A percentile compares a stretch with the other conserved stretches of the same genome.
Evolutionary conservation across 1,284 basidiomycete species (phyloP).

Genomic region (Neotropicomus parvogracilis): DNA sequence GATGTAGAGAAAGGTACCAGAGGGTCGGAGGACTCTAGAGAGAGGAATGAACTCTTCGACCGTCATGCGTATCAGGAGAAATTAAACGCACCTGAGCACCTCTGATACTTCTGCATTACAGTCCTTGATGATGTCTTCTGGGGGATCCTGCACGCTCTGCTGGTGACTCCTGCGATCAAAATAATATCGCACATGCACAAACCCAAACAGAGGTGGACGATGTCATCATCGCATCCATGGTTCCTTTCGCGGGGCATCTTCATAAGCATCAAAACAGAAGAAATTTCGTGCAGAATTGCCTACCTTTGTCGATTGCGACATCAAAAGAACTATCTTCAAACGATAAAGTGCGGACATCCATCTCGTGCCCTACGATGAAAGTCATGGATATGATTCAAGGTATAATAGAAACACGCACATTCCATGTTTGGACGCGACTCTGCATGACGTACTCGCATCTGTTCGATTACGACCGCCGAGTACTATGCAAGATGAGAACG

Average conservation of each 20-base stretch:
- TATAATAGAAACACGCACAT: conserved; percentile 47
- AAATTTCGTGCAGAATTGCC: not conserved
- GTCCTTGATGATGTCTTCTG: conserved; percentile 68
- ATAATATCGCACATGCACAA: conserved; percentile 22
- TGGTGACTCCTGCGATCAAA: not conserved
- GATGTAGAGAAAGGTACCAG: conserved; percentile 75
- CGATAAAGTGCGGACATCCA: conserved; percentile 77
- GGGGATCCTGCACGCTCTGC: conserved; percentile 61
- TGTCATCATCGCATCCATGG: conserved; percentile 94
- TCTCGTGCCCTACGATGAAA: conserved; percentile 67
- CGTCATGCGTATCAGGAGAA: not conserved
- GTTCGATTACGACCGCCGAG: conserved; percentile 75
- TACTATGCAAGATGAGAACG: conserved; percentile 49
- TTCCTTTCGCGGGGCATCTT: conserved; percentile 43
- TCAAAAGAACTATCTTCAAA: conserved; percentile 74
- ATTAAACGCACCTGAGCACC: conserved; percentile 56
- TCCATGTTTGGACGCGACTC: conserved; percentile 65
- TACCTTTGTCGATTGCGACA: conserved; percentile 87
- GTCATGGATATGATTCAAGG: not conserved
- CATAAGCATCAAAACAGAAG: not conserved
- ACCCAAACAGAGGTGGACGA: conserved; percentile 89
- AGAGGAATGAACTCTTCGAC: not conserved
- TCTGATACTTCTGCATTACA: conserved; percentile 83
- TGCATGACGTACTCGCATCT: conserved; percentile 68
- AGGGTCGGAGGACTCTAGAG: conserved; percentile 59